Base-by-base conservation (phyloP, 805 yeast genomes). In the Hanseniaspora jakobsenii region DNA sequence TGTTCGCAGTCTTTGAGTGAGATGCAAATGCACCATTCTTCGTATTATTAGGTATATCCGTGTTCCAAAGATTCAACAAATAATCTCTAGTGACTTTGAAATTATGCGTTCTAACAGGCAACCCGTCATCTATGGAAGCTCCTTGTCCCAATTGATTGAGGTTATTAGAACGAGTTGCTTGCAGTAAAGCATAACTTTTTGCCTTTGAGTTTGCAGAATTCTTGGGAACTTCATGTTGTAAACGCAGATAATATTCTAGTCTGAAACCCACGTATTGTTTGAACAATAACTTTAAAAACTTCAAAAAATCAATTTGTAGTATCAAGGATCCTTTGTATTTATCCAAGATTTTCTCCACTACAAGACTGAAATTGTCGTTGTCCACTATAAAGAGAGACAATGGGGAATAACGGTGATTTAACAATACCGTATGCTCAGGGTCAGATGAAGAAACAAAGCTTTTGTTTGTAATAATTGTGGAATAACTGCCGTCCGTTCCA, bases 261-360 rank as follows among this genome's bases (percentile, higher is more conserved):
- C 39, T 47, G 13, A 31, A 48, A 8, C 47, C 52, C 10, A 53
- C 43, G n/a, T 56, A 53, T 24, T 54, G 52, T 3, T 52, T 48
- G 22, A 60, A 53, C 0, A 58, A 43, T 8, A 55, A 39, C 41
- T 60, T 61, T 18, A 60, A 42, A 19, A 59, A 56, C 37, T 61
- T 60, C 32, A 61, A 48, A 26, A 61, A 42, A 32, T 61, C 64
- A 31, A 61, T 59, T 47, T 61, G 64, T n/a, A 60, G 54, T 19
- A 61, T 47, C 12, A 60, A 43, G 37, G 63, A 57, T 30, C 55
- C 56, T 32, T 53, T 54, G 36, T 57, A 60, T 9, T 53, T 43
- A 32, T 53, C 52, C 38, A 61, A 59, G 19, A 60, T 53, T 17
- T 50, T 23, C 13, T 49, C 31, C 4, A 41, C 49, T 13, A 36